Base-by-base conservation (phyloP, 129 eudicot species). In the Chrysanthemum makinoi region DNA sequence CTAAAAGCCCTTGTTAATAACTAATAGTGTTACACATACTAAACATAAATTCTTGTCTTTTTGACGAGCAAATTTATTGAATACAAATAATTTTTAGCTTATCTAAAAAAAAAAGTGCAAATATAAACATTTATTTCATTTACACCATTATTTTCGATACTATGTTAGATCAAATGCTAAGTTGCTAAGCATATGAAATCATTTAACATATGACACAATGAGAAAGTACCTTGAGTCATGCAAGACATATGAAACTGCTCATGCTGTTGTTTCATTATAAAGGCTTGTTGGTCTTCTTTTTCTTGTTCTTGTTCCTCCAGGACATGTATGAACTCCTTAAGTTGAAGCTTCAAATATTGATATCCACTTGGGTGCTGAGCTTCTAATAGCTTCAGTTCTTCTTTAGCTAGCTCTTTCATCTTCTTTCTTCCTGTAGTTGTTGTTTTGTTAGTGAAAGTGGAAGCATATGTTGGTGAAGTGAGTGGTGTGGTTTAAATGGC, bases 301-400 rank as follows among this genome's bases (percentile, higher is more conserved):
- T 77, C 13, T 24, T 70, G 26, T 68, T 76, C 24, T 3, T 77
- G 20, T 14, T 77, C 53, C 2, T 79, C 80, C 5, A 90, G 75
- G 52, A 71, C 69, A 55, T 85, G 68, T 47, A 90, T 90, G 84
- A 90, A 85, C 13, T 82, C 73, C 53, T 81, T 83, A 44, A 90
- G 96, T 13, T 90, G 85, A 53, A 67, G 68, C 67, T 90, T 90
- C 0, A 87, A 65, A 64, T 53, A 52, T 0, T 81, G 73, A 63
- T 83, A 90, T 43, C 84, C 62, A 26, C 80, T 72, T 2, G 95
- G 96, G 50, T 90, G 74, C 22, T 83, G 80, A 26, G 76, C 72
- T 81, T 90, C 94, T 24, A 90, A 80, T 12, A 76, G 72, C 66
- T 81, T 69, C 73, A 90, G 66, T 56, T 90, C 96, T 72, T 83